These are phyloP conservation scores for Mycena crocata DNA, from an alignment of 768 basidiomycete species.

Conservation along the genomic window DNA sequence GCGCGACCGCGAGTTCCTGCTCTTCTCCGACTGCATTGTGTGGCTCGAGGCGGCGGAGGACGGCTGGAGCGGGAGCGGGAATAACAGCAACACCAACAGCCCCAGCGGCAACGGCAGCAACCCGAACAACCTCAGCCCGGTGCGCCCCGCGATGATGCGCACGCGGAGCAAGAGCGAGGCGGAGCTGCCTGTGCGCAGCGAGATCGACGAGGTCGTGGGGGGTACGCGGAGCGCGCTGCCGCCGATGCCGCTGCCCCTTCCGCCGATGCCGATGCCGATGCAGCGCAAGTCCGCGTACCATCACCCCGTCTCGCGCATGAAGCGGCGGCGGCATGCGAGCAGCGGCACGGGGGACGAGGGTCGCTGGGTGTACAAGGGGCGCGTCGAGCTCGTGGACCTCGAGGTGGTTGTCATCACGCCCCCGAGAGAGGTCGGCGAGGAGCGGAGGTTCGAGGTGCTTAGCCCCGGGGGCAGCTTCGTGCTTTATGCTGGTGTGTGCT, in stretches of 20 bases:
- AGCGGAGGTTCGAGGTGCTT: slow-evolving; percentile 75
- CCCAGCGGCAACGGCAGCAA: neutral
- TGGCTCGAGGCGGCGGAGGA: slow-evolving; percentile 68
- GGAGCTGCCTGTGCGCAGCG: slow-evolving; percentile 53
- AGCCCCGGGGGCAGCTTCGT: slow-evolving; percentile 85
- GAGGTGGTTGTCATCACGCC: slow-evolving; percentile 76
- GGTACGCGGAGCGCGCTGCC: slow-evolving; percentile 26
- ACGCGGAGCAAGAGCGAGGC: slow-evolving; percentile 72
- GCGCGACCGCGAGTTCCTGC: slow-evolving; percentile 75
- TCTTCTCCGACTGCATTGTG: slow-evolving; percentile 85
- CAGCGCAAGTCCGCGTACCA: slow-evolving; percentile 39
- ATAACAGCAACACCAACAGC: neutral
- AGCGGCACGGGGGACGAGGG: slow-evolving; percentile 60
- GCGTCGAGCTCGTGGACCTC: slow-evolving; percentile 75
- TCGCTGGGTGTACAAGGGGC: slow-evolving; percentile 81
- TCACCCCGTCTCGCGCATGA: slow-evolving; percentile 32
- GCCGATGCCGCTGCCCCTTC: too few species aligned
- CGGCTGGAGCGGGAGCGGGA: slow-evolving; percentile 40
- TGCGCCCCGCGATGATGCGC: slow-evolving; percentile 51
- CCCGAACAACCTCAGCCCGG: neutral
- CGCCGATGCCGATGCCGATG: too few species aligned
- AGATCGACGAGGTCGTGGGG: slow-evolving; percentile 22
- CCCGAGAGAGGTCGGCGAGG: slow-evolving; percentile 59
- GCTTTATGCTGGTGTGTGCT: slow-evolving; percentile 70
- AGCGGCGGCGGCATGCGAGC: slow-evolving; percentile 41